Evolutionary conservation across 306 rosid species (phyloP), one percentile per base, ranked within the genome.

Genomic region (Castanea mollissima): DNA sequence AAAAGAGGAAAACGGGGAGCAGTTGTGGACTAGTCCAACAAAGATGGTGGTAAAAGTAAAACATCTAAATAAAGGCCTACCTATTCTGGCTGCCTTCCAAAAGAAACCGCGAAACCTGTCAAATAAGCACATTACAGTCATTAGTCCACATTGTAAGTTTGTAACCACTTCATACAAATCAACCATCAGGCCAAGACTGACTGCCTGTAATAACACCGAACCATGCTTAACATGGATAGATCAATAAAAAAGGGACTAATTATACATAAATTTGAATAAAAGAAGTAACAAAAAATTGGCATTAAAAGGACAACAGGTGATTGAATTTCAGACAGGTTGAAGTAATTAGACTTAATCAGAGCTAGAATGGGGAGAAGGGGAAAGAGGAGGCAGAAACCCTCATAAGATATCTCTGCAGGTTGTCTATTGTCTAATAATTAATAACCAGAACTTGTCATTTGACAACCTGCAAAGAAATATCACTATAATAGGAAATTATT

Each of bases 71-170:
- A 70, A 68, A 74, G 73, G 57, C 71, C 58, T 79, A 90, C 94
- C 91, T 79, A 88, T 85, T 80, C 94, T 85, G 46, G 92, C 94
- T 2, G 94, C 92, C 81, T 90, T 90, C 94, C 94, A 90, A 77
- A 90, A 90, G 87, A 90, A 90, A 82, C 91, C 92, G 16, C 89
- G 87, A 73, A 90, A 90, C 79, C 94, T 90, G 92, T 76, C 29
- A 38, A 18, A 14, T 78, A 75, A 74, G 80, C 79, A 83, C 12
- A 20, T 1, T 19, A 21, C 67, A 23, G 35, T 46, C 70, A 79
- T 82, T 58, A 76, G 64, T 23, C 21, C 38, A 0, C 58, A 23
- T 3, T 25, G 6, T 59, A 49, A 49, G 54, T 49, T 49, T 49
- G 16, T 19, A 67, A 67, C 51, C 72, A 19, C 2, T 35, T 34